Conservation (phyloP, 306 rosid genomes). For the Geum urbanum region DNA sequence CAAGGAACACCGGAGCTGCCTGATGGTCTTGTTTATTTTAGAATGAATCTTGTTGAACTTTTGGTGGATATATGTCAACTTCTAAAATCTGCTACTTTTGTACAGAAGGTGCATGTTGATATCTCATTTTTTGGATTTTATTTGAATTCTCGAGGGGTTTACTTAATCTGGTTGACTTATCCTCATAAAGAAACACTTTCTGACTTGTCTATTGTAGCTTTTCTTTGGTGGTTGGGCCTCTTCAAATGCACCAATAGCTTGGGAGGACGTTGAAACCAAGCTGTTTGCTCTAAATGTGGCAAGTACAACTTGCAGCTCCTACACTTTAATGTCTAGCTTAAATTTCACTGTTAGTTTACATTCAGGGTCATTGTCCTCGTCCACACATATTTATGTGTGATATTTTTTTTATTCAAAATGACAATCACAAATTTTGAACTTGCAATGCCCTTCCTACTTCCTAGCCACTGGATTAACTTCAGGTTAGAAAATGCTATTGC, state of each 20-base stretch:
- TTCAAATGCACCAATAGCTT: slow-evolving; percentile 63
- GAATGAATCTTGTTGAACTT: slow-evolving; percentile 82
- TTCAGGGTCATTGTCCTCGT: neutral
- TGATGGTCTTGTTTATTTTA: slow-evolving; percentile 80
- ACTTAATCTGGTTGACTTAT: slow-evolving; percentile 16
- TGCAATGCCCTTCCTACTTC: neutral
- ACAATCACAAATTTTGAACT: neutral
- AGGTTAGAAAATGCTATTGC: neutral
- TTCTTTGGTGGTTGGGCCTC: slow-evolving; percentile 73
- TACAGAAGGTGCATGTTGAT: slow-evolving; percentile 62
- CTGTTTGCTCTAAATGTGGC: slow-evolving; percentile 88
- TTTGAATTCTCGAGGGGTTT: neutral
- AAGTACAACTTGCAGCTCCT: slow-evolving; percentile 41
- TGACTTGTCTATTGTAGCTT: slow-evolving; percentile 46
- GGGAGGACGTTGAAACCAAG: slow-evolving; percentile 96
- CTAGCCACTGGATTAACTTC: neutral
- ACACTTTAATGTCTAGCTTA: neutral
- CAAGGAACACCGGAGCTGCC: slow-evolving; percentile 75
- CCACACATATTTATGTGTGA: neutral
- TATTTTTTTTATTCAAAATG: neutral
- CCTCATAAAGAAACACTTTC: neutral
- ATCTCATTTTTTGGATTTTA: neutral
- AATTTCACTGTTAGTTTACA: neutral
- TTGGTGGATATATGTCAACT: slow-evolving; percentile 92
- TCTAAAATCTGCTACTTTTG: slow-evolving; percentile 62